Evolutionary conservation across 2,329 filamentous ascomycete genomes (phyloP), one percentile per base, ranked within the genome.

Genomic region (Ophiocordyceps camponoti-saundersi): DNA sequence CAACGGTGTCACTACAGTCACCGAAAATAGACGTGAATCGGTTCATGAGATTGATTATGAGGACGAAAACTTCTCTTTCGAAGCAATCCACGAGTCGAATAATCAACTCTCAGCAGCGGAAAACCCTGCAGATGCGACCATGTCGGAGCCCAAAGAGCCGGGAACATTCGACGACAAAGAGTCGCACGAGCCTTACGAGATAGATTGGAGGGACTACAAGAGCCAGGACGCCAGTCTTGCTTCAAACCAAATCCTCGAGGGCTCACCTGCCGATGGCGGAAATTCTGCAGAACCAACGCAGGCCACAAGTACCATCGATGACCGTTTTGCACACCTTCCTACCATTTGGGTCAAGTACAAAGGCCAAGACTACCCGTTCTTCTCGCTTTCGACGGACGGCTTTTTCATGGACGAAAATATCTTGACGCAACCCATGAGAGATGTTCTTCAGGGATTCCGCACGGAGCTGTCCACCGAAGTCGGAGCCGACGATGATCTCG

Each of bases 381-480:
- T 69, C 47, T 65, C 64, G 2, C 45, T 50, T 13, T 50, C 54
- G 21, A 50, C 60, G 18, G 58, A 66, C 43, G 55, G 68, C 10
- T 75, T 74, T 50, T 70, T 75, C 39, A 61, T 68, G 8, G 63
- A 68, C 36, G 50, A 56, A 1, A 62, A 62, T 15, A 58, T 67
- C 3, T 53, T 73, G 18, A 64, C 71, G 39, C 60, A 63, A 12
- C 65, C 64, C 2, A 63, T 75, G 45, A 65, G 68, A 18, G 58
- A 61, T 8, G 59, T 75, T 12, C 53, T 75, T 45, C 56, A 60
- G 18, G 63, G 62, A 6, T 59, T 75, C 29, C 68, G 71, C 29
- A 56, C 58, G 7, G 69, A 73, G 50, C 61, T 75, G 15, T 56
- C 59, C 18, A 61, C 65, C 39, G 72, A 74, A 46, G 56, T 75